These are phyloP conservation scores for Anacardium occidentale DNA, from an alignment of 345 rosid genomes.

Conservation along the genomic window DNA sequence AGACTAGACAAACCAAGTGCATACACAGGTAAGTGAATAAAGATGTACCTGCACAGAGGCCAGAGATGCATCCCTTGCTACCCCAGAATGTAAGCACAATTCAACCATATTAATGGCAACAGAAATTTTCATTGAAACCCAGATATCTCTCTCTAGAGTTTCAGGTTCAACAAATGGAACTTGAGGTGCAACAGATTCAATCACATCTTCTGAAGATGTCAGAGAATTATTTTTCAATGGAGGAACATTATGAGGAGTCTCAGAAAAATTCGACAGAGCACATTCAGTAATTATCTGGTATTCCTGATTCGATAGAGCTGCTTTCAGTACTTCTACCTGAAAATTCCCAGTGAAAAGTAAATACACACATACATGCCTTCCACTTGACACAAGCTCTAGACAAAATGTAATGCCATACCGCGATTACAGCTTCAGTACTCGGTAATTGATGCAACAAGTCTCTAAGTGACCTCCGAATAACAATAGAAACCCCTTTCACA, in stretches of 20 bases:
- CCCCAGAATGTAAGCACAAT: constrained; percentile 70
- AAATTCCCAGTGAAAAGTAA: constrained; percentile 29
- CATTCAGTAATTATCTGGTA: constrained; percentile 92
- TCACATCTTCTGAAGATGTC: constrained; percentile 43
- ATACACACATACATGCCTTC: background rate
- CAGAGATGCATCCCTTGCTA: constrained; percentile 66
- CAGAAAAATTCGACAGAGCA: constrained; percentile 80
- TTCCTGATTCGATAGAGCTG: constrained; percentile 74
- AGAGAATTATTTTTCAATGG: constrained; percentile 43
- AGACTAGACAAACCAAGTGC: background rate
- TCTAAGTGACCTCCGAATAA: constrained; percentile 75
- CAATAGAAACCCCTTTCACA: constrained; percentile 87
- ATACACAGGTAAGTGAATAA: background rate
- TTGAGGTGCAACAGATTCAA: constrained; percentile 44
- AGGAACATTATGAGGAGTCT: constrained; percentile 64
- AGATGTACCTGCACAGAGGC: constrained; percentile 74
- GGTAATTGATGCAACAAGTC: constrained; percentile 90
- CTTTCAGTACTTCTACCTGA: constrained; percentile 84
- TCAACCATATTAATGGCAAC: constrained; percentile 71
- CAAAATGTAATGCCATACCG: constrained; percentile 48
- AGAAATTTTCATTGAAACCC: constrained; percentile 71
- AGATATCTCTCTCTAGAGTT: constrained; percentile 39
- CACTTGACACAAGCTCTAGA: constrained; percentile 10
- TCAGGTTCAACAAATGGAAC: constrained; percentile 36
- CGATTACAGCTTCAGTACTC: constrained; percentile 58